Evolutionary conservation across 805 yeast genomes (phyloP), one percentile per base, ranked within the genome.

Genomic region (Saccharomycopsis sp.): DNA sequence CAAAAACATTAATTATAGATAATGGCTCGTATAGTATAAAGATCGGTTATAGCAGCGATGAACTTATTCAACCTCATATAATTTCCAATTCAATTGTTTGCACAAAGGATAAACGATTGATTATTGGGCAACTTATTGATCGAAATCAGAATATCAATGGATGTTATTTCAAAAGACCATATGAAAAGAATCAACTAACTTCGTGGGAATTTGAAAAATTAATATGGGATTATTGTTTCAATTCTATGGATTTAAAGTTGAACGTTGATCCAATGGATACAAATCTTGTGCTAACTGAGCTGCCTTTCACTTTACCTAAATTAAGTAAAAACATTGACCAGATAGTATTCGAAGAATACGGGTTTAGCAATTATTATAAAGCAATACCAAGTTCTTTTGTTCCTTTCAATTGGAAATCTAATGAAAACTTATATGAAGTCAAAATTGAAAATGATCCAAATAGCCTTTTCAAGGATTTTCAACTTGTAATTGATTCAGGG

Each of bases 301-400:
- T 86, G 4, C 90, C 95, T 20, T 79, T 82, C 57, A 83, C 87
- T 41, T 64, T 90, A 26, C 93, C 96, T 1, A 81, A 79, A 43
- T 68, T 90, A 26, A 84, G 94, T 29, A 79, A 79, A 53, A 84
- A 84, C 60, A 82, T 86, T 13, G 97, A 93, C 59, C 96, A 88
- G 63, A 83, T 93, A 0, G 74, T 93, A 0, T 90, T 94, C 64
- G 99, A 93, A 61, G 97, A 93, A 57, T 93, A 81, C 57, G 95
- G 86, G 2, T 84, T 93, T 56, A 70, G 70, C 11, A 73, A 77
- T 26, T 72, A 85, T 48, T 83, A 79, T 51, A 70, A 95, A 47
- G 74, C 85, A 19, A 75, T 84, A 0, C 70, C 77, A 0, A 78
- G 74, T 2, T 70, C 77, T 0, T 69, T 79, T 46, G 71, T 77